Conservation (phyloP, 306 rosid species). For the Prosopis cineraria region DNA sequence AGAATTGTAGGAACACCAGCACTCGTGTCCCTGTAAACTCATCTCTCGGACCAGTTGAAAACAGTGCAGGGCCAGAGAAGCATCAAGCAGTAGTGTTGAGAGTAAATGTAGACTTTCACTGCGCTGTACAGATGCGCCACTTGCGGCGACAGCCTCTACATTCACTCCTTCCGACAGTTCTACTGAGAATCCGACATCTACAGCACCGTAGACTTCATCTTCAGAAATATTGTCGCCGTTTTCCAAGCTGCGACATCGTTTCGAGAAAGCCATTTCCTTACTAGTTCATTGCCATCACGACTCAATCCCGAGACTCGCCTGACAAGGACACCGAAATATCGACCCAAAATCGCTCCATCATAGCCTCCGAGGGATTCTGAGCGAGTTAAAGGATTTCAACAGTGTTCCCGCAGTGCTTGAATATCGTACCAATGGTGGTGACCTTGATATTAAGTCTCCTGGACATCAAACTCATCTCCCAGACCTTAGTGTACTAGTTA, state of each 20-base stretch:
- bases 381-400: not conserved
- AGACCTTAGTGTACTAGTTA: not conserved
- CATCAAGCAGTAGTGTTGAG: constrained; percentile 78
- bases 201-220: constrained; percentile 75
- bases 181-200: constrained; percentile 72
- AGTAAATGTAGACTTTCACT: constrained; percentile 69
- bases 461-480: not conserved
- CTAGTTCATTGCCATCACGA: constrained; percentile 66
- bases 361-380: constrained; percentile 37
- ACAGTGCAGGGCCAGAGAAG: constrained; percentile 72
- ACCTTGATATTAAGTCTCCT: not conserved
- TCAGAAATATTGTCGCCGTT: constrained; percentile 76
- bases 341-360: constrained; percentile 66
- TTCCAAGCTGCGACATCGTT: constrained; percentile 59
- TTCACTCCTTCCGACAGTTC: constrained; percentile 77
- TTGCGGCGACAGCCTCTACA: constrained; percentile 66
- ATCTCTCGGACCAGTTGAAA: too few relatives aligned
- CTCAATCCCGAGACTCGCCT: constrained; percentile 61
- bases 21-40: too few relatives aligned
- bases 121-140: constrained; percentile 63
- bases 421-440: not conserved
- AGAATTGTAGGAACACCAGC: too few relatives aligned
- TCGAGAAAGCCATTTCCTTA: constrained; percentile 57
- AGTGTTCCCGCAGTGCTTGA: constrained; percentile 29
- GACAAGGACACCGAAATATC: constrained; percentile 77